A percentile compares a stretch with the other conserved stretches of the same genome.
Conservation (phyloP, 495 filamentous ascomycete species). For the Hypoxylon cercidicola region DNA sequence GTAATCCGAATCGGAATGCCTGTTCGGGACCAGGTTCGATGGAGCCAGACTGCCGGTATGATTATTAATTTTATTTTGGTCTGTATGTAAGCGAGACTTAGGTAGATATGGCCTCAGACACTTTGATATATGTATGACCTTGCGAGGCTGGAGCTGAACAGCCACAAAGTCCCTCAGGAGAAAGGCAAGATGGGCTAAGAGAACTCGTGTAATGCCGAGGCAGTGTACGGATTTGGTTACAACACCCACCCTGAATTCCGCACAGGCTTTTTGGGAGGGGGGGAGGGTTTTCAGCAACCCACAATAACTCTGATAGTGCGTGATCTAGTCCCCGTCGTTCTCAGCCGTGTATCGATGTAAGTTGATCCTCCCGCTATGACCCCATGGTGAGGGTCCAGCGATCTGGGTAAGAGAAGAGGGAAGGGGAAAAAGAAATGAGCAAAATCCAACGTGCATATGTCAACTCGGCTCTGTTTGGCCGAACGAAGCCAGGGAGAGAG, state of each 20-base stretch:
- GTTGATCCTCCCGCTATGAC: constrained; percentile 12
- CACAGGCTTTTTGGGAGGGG: too few relatives aligned
- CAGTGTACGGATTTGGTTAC: too few relatives aligned
- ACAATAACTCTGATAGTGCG: constrained; percentile 1
- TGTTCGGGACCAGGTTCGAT: constrained; percentile 16
- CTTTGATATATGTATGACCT: too few relatives aligned
- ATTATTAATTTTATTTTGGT: too few relatives aligned
- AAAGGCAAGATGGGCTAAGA: too few relatives aligned
- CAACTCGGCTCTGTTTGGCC: constrained; percentile 16
- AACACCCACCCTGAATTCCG: too few relatives aligned
- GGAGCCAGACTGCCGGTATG: constrained; percentile 8
- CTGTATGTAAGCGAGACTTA: too few relatives aligned
- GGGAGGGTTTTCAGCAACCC: not conserved
- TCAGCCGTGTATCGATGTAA: constrained; percentile 17
- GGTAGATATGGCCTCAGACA: too few relatives aligned
- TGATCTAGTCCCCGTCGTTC: constrained; percentile 1
- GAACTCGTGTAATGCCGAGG: too few relatives aligned
- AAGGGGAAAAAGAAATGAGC: not conserved
- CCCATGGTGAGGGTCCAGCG: not conserved
- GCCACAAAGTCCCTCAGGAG: too few relatives aligned
- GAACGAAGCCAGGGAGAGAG: constrained; percentile 24
- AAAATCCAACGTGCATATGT: constrained; percentile 16
- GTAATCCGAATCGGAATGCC: constrained; percentile 35
- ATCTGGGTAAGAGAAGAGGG: not conserved
- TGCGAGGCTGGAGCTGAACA: too few relatives aligned